Base-by-base conservation (phyloP, 768 basidiomycete genomes). In the Psilocybe sp. region DNA sequence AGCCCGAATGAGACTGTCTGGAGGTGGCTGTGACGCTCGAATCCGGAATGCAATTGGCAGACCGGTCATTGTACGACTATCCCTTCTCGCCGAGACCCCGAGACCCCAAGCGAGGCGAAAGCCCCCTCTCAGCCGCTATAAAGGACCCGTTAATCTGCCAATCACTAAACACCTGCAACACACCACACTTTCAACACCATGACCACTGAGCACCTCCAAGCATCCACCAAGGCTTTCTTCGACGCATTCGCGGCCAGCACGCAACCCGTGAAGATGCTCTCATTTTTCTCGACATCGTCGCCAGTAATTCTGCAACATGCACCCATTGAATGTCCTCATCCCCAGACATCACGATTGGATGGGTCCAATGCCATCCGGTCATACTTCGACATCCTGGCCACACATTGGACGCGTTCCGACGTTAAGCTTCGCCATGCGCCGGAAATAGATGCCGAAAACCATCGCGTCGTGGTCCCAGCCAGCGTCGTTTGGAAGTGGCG, bases 401-500 rank as follows among this genome's bases (percentile, higher is more conserved):
- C 75, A 2, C 69, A 78, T 54, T 79, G 72, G 70, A 65, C 61
- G 4, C 71, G 76, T 7, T 62, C 69, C 1, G 55, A 67, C 16
- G 51, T 68, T 14, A 53, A 50, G n/a, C 42, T 61, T 15, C 60
- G 46, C 49, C 58, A 23, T 58, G 66, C 51, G 44, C 58, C 50
- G 5, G 51, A 58, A 13, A 60, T 66, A 4, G 63, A 69, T 23
- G 36, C 59, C 5, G 52, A 53, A 1, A 52, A 60, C 1, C 61
- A 64, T 15, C 64, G 63, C 34, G 71, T 73, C 16, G 54, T 61
- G 8, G 61, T 74, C 12, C 58, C 57, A 14, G 75, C 73, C 5
- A 74, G 69, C 51, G 62, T 75, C 31, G 66, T 56, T 4, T 79
- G 77, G 77, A 74, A 62, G 40, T 79, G 77, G 77, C 70, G 66